Evolutionary conservation across 2,329 filamentous ascomycete species (phyloP).

Genomic region (Grosmannia penicillata): DNA sequence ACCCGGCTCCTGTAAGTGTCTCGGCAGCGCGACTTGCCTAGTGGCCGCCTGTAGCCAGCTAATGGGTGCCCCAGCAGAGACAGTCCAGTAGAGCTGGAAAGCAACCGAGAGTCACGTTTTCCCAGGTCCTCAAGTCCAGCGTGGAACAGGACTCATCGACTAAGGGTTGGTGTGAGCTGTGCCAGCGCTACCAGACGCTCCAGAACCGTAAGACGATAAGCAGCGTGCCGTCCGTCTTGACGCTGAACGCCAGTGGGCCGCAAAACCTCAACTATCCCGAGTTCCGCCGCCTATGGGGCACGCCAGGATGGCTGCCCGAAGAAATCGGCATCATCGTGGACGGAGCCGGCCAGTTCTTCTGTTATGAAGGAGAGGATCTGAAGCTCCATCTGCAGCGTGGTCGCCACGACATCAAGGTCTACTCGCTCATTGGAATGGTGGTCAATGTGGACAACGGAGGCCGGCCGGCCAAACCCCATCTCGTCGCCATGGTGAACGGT

Average conservation of each 20-base stretch:
- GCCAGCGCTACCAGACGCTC: conserved; percentile 79
- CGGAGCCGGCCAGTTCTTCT: conserved; percentile 71
- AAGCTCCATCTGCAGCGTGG: conserved; percentile 65
- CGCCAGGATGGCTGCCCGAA: conserved; percentile 79
- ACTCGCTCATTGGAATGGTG: conserved; percentile 80
- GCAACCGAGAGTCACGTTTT: conserved; percentile 54
- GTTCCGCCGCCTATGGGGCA: conserved; percentile 71
- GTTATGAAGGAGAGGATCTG: conserved; percentile 85
- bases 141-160: conserved; percentile 81
- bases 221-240: conserved; percentile 68
- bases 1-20: conserved; percentile 40
- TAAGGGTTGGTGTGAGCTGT: conserved; percentile 85
- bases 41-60: too few relatives aligned
- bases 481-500: conserved; percentile 86
- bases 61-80: neutral
- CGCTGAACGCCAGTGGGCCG: conserved; percentile 59
- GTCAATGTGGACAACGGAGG: conserved; percentile 79
- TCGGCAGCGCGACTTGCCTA: neutral
- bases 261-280: conserved; percentile 47
- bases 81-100: conserved; percentile 27
- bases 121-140: conserved; percentile 80
- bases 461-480: conserved; percentile 64
- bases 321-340: conserved; percentile 89
- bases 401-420: conserved; percentile 70
- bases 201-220: conserved; percentile 74